A percentile compares a stretch with the other conserved stretches of the same genome.
These are phyloP conservation scores for Primulina eburnea DNA, from an alignment of 257 asterid species.

Conservation along the genomic window DNA sequence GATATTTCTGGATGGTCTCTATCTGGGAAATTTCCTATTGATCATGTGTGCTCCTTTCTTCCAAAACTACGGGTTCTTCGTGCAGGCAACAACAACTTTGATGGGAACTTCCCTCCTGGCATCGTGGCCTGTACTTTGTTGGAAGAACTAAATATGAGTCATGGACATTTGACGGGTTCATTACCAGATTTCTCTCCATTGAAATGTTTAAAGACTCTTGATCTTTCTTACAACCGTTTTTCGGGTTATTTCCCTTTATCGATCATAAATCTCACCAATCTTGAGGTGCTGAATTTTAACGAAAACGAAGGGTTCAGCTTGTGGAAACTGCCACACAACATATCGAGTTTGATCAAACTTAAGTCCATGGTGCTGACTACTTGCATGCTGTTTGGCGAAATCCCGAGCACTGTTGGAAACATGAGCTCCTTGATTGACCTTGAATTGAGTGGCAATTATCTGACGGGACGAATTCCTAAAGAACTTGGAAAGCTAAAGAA, in stretches of 20 bases:
- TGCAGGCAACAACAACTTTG: constrained; percentile 46
- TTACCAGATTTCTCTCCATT: constrained; percentile 72
- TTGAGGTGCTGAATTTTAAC: constrained; percentile 58
- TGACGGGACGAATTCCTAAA: constrained; percentile 57
- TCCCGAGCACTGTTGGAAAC: constrained; percentile 52
- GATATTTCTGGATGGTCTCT: constrained; percentile 66
- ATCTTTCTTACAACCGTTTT: constrained; percentile 62
- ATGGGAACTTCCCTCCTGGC: constrained; percentile 50
- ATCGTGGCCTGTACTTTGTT: constrained; percentile 53
- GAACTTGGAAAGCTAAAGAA: constrained; percentile 58
- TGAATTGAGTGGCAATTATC: constrained; percentile 64
- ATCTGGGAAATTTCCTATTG: constrained; percentile 54
- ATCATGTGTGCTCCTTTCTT: constrained; percentile 52
- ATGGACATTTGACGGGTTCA: constrained; percentile 37
- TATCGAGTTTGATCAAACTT: constrained; percentile 43
- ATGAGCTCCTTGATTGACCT: constrained; percentile 77
- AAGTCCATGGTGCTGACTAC: constrained; percentile 50
- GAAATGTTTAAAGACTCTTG: constrained; percentile 43
- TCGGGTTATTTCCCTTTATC: constrained; percentile 73
- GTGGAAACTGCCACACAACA: constrained; percentile 62
- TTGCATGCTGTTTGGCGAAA: constrained; percentile 56
- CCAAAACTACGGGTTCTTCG: constrained; percentile 55
- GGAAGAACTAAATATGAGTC: constrained; percentile 54
- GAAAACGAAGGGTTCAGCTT: constrained; percentile 40
- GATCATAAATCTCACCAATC: constrained; percentile 56